Base-by-base conservation (phyloP, 148 eudicot species). In the Talinum fruticosum region DNA sequence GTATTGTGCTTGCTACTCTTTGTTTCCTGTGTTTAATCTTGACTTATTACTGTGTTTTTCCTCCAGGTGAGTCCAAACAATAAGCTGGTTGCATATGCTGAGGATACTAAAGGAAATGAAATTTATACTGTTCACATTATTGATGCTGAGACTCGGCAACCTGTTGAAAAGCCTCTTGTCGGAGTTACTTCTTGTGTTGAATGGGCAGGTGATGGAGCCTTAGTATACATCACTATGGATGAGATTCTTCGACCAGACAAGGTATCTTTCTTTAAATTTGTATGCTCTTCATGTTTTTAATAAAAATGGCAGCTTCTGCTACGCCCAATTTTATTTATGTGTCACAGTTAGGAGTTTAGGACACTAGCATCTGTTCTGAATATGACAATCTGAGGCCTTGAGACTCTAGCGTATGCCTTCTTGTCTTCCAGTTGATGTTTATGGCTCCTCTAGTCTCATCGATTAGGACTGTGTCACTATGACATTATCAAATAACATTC, bases 101-200 rank as follows among this genome's bases (percentile, higher is more conserved):
- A 95, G 81, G 98, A 95, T 82, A 95, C 94, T 16, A 92, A 91
- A 85, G 98, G 98, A 62, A 87, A 94, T 84, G 98, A 94, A 79
- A 90, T 92, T 65, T 89, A 90, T 76, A 85, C 89, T 29, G 82
- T 91, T 73, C 81, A 84, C 73, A 51, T 92, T 18, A 90, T 91
- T 78, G 94, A 95, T 85, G 85, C 90, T 37, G 89, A 92, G 79
- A 89, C 87, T 77, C 81, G 83, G 45, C 65, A 78, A 69, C 90
- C 82, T 73, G 83, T 86, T 75, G 97, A 86, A 77, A 87, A 88
- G 77, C 97, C 97, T 80, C 79, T 92, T 33, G 85, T 84, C 70
- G 91, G 89, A 64, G 84, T 89, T 33, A 92, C 96, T 51, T 81
- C 86, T 71, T 75, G 87, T 71, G 53, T 92, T 82, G 92, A 90